phyloP scores from a whole-genome alignment of 495 filamentous ascomycete species.

The Penicillium psychrofluorescens region DNA sequence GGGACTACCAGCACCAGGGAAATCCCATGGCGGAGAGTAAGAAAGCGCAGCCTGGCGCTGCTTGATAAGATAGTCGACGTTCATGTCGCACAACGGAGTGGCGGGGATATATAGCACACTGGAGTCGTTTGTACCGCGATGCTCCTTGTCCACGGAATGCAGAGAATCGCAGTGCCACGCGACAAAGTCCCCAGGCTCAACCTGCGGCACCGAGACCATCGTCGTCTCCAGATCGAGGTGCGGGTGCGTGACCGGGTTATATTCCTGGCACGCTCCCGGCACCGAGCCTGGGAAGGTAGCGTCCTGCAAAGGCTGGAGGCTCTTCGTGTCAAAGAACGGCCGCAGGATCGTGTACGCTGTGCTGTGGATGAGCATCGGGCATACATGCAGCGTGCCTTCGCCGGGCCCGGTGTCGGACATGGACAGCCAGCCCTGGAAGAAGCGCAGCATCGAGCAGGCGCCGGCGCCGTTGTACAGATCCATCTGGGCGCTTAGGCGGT shows the following conservation, averaged over 20 bases:
- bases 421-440: conserved; percentile 83
- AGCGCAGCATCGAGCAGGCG: conserved; percentile 75
- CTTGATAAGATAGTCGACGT: conserved; percentile 58
- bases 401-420: conserved; percentile 65
- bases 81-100: conserved; percentile 70
- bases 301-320: conserved; percentile 36
- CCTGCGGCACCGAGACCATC: conserved; percentile 74
- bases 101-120: conserved; percentile 85
- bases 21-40: conserved; percentile 48
- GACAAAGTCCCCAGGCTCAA: conserved; percentile 80
- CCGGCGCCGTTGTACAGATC: conserved; percentile 80
- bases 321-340: conserved; percentile 64
- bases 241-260: conserved; percentile 63
- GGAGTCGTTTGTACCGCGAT: conserved; percentile 61
- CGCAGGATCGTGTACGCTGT: conserved; percentile 79
- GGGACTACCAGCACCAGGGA: conserved; percentile 52
- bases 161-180: conserved; percentile 82
- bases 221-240: conserved; percentile 62
- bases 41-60: conserved; percentile 52
- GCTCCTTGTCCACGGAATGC: conserved; percentile 79
- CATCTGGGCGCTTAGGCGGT: conserved; percentile 58
- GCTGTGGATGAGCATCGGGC: conserved; percentile 64
- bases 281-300: conserved; percentile 63
- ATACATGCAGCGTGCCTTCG: conserved; percentile 79
- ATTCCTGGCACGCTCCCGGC: conserved; percentile 70